phyloP scores from a whole-genome alignment of 2,329 filamentous ascomycete genomes.

The Drechslerella dactyloides region DNA sequence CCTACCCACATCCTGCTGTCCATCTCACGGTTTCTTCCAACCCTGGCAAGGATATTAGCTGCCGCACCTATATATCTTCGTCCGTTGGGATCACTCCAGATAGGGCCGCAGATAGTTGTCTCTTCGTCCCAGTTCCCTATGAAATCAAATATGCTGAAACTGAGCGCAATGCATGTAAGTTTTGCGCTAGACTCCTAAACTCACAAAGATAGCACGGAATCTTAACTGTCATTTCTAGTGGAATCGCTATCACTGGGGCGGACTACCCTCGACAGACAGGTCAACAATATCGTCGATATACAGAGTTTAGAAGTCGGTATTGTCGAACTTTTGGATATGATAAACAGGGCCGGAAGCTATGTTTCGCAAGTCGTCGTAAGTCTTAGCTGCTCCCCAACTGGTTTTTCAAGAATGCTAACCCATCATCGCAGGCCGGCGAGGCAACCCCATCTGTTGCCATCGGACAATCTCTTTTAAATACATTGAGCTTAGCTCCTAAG shows the following conservation, averaged over 20 bases:
- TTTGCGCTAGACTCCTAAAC: too few species aligned
- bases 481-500: conserved; percentile 90
- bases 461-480: conserved; percentile 93
- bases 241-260: conserved; percentile 43
- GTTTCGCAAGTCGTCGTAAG: conserved; percentile 60
- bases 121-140: conserved; percentile 97
- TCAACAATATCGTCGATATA: conserved; percentile 73
- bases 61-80: conserved; percentile 91
- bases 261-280: conserved; percentile 31
- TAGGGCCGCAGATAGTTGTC: conserved; percentile 90
- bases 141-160: conserved; percentile 87
- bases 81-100: conserved; percentile 94
- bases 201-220: too few species aligned
- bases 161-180: conserved; percentile 66
- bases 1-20: conserved; percentile 94
- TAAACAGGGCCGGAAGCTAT: conserved; percentile 90
- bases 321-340: conserved; percentile 84
- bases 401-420: neutral
- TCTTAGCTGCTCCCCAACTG: neutral
- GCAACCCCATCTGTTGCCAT: conserved; percentile 86
- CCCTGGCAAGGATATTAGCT: conserved; percentile 85
- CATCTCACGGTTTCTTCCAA: conserved; percentile 94
- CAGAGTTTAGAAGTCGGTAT: conserved; percentile 85
- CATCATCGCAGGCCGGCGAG: conserved; percentile 71
- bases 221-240: conserved; percentile 14